Base-by-base conservation (phyloP, 2,329 filamentous ascomycete species). In the Metarhizium anisopliae region DNA sequence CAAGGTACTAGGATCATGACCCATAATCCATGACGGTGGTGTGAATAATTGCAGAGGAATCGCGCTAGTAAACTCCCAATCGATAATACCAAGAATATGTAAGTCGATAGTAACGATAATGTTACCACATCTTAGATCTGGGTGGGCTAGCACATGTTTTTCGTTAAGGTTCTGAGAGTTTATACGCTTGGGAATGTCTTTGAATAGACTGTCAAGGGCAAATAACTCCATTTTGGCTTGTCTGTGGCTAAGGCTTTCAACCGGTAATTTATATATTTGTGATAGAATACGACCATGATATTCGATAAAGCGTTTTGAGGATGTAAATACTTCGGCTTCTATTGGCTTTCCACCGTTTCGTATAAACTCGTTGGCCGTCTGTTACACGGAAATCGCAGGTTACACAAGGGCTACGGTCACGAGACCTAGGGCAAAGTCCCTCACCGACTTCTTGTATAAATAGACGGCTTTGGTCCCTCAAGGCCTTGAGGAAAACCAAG, bases 71-170 rank as follows among this genome's bases (percentile, higher is more conserved):
- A 59, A 60, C 57, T 20, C 20, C 20, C 20, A 20, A 20, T 20
- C 20, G 2, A 20, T 20, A 20, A 20, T 20, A 20, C 20, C 59
- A 3, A 56, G 59, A 18, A 66, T 59, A 18, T 57, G 53, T 32
- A 63, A 61, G 16, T 63, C 49, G 32, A 62, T 57, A 25, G 60
- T 52, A 36, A 67, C 53, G 42, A 66, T 62, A 3, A 64, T 61
- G 49, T 67, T 67, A 20, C 59, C 43, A 45, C 55, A 58, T 47
- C 59, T 53, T n/a, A 62, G 49, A 42, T 62, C 61, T 6, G 45
- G 50, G 51, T 61, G 61, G 6, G 58, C 29, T 16, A 62, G 53
- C n/a, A 60, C 42, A 49, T 60, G 60, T 11, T 53, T 50, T 35
- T 45, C 16, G 29, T 51, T 14, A 11, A 16, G 6, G 36, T 8